Base-by-base conservation (phyloP, 2,329 filamentous ascomycete species). In the Plectosphaerella plurivora region DNA sequence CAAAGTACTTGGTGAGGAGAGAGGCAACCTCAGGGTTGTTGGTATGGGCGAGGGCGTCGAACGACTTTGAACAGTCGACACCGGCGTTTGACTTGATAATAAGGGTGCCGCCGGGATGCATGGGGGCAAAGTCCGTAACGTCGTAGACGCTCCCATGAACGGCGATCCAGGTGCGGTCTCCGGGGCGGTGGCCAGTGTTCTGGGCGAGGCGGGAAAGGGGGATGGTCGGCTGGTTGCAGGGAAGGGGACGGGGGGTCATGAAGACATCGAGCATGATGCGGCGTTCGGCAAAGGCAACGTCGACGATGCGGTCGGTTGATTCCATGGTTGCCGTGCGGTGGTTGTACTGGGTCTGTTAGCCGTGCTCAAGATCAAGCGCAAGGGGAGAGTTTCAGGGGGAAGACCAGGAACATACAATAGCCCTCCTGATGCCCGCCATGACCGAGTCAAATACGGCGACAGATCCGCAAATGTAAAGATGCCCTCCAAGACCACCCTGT, bases 261-360 rank as follows among this genome's bases (percentile, higher is more conserved):
- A 81, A 81, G 41, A 81, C 76, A 53, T 81, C 77, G 0, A 81
- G 62, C 78, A 81, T 81, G 59, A 82, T 77, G 6, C 78, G 70
- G 1, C 78, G 68, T 61, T 82, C 78, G 0, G 77, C 77, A 52
- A 81, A 81, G 0, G 78, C 78, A 22, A 73, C 75, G 57, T 76
- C 73, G 49, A 81, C 62, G 48, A 81, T 73, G 33, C 71, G 61
- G 50, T 81, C 78, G 1, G 75, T 73, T 0, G 73, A 73, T 35
- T 78, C 74, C 67, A 78, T 76, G 0, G 75, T 79, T 2, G 77
- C 71, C 3, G 75, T 75, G 41, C 75, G 71, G 56, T 80, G 72
- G 20, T 74, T 76, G 55, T 79, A 82, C 28, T 33, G 28, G 28
- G 28, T n/a, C 8, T 33, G 28, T 33, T 12, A 33, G 28, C 9